Conservation (phyloP, 768 basidiomycete genomes). For the Hygrophorus pudorinus region DNA sequence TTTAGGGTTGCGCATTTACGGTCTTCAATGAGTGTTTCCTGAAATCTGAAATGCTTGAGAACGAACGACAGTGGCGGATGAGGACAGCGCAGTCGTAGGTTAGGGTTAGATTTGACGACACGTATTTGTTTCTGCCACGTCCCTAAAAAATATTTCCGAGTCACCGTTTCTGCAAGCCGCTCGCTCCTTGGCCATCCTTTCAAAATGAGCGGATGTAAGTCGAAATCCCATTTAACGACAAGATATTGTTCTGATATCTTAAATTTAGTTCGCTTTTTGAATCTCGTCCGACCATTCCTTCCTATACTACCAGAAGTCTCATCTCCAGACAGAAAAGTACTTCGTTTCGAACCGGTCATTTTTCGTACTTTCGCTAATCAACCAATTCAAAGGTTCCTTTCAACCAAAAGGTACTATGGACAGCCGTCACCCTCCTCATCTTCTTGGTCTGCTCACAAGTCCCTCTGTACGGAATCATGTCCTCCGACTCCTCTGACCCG, state of each 20-base stretch:
- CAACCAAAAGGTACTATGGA: slow-evolving; percentile 99
- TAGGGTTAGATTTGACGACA: too few relatives aligned
- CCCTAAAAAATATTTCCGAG: not conserved
- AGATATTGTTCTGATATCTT: slow-evolving; percentile 5
- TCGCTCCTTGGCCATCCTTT: slow-evolving; percentile 11
- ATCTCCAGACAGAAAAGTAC: slow-evolving; percentile 93
- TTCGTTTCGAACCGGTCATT: slow-evolving; percentile 7
- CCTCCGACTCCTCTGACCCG: slow-evolving; percentile 97
- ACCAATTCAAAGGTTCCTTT: slow-evolving; percentile 67
- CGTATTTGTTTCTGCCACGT: not conserved
- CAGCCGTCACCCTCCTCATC: slow-evolving; percentile 96
- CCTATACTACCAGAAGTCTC: slow-evolving; percentile 95
- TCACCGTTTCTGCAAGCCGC: not conserved
- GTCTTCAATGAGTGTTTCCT: too few relatives aligned
- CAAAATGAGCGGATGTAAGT: slow-evolving; percentile 78
- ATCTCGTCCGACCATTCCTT: slow-evolving; percentile 96
- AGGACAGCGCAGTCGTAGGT: too few relatives aligned
- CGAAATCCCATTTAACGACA: slow-evolving; percentile 2
- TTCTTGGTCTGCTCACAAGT: slow-evolving; percentile 99
- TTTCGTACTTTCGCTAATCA: slow-evolving; percentile 7
- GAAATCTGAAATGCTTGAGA: too few relatives aligned
- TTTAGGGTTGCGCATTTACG: too few relatives aligned
- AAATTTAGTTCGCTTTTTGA: slow-evolving; percentile 81
- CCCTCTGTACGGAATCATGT: slow-evolving; percentile 99
- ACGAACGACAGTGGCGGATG: too few relatives aligned